Percentiles rank a stretch among this genome's conserved stretches.
Evolutionary conservation across 805 yeast genomes (phyloP).

Genomic region (Kuraishia piskuri): DNA sequence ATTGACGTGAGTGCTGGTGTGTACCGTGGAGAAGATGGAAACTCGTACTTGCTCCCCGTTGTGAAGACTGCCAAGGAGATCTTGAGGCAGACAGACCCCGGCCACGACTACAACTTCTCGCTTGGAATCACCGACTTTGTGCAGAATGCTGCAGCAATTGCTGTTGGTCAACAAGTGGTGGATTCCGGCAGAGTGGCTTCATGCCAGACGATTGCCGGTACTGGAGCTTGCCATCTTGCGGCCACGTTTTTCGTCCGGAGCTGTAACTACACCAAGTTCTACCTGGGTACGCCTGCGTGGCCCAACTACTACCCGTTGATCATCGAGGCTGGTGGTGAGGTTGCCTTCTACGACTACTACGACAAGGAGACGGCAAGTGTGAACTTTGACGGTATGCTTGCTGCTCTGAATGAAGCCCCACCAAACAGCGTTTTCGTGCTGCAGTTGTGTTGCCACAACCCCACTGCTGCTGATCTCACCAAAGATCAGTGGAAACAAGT

Average conservation of each 20-base stretch:
- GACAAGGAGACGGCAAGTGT: slow-evolving; percentile 29
- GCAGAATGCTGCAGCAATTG: slow-evolving; percentile 23
- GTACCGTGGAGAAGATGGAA: slow-evolving; percentile 31
- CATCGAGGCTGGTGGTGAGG: slow-evolving; percentile 34
- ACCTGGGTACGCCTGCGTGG: slow-evolving; percentile 34
- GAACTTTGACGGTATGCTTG: slow-evolving; percentile 49
- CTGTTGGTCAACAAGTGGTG: slow-evolving; percentile 24
- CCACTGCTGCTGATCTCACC: slow-evolving; percentile 82
- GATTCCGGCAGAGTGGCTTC: slow-evolving; percentile 29
- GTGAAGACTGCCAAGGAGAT: slow-evolving; percentile 27
- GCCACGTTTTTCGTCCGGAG: slow-evolving; percentile 34
- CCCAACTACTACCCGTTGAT: slow-evolving; percentile 41
- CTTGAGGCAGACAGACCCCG: slow-evolving; percentile 27
- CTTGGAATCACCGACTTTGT: slow-evolving; percentile 30
- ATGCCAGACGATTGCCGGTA: slow-evolving; percentile 40
- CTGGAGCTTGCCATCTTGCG: slow-evolving; percentile 39
- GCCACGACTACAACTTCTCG: slow-evolving; percentile 35
- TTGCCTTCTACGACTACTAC: slow-evolving; percentile 34
- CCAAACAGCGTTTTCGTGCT: slow-evolving; percentile 53
- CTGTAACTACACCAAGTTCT: slow-evolving; percentile 28
- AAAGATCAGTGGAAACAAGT: slow-evolving; percentile 65
- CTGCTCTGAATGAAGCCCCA: slow-evolving; percentile 41
- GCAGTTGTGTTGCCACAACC: slow-evolving; percentile 89
- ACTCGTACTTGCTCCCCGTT: slow-evolving; percentile 28
- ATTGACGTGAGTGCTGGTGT: slow-evolving; percentile 37